Conservation (phyloP, 352 stramenopile species). For the Globisporangium iwayamae region DNA sequence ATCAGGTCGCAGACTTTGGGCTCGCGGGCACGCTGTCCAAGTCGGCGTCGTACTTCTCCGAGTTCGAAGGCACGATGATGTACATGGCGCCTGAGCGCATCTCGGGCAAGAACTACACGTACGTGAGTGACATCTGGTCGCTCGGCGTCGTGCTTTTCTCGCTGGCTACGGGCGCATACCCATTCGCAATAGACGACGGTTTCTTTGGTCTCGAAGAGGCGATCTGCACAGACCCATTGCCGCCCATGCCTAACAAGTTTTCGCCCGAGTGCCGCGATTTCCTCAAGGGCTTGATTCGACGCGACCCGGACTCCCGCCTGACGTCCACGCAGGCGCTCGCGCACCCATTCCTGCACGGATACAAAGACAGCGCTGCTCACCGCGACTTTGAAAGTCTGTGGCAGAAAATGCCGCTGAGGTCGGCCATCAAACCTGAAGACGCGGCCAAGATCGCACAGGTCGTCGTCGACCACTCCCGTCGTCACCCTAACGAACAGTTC, state of each 20-base stretch:
- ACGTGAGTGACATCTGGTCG: conserved; percentile 77
- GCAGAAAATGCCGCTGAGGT: conserved; percentile 31
- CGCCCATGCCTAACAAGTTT: conserved; percentile 76
- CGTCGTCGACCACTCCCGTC: conserved; percentile 18
- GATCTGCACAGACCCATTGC: conserved; percentile 72
- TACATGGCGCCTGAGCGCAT: conserved; percentile 95
- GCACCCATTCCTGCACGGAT: conserved; percentile 85
- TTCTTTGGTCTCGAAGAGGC: conserved; percentile 85
- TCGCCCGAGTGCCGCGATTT: conserved; percentile 91
- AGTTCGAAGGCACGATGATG: conserved; percentile 91
- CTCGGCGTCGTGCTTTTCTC: conserved; percentile 72
- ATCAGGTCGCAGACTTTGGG: conserved; percentile 77
- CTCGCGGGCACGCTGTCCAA: conserved; percentile 72
- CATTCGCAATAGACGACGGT: conserved; percentile 67
- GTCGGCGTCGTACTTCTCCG: conserved; percentile 75
- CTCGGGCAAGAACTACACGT: conserved; percentile 81
- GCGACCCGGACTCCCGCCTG: conserved; percentile 79
- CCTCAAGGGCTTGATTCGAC: conserved; percentile 87
- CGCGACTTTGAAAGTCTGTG: conserved; percentile 35
- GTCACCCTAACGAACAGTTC: conserved; percentile 14
- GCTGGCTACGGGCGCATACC: conserved; percentile 60
- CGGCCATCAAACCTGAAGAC: conserved; percentile 13
- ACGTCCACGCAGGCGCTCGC: conserved; percentile 82
- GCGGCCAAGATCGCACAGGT: conserved; percentile 12
- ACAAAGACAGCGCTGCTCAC: conserved; percentile 30